phyloP scores from a whole-genome alignment of 225 moss, liverwort and hornwort genomes.

The Sphagnum contortum region DNA sequence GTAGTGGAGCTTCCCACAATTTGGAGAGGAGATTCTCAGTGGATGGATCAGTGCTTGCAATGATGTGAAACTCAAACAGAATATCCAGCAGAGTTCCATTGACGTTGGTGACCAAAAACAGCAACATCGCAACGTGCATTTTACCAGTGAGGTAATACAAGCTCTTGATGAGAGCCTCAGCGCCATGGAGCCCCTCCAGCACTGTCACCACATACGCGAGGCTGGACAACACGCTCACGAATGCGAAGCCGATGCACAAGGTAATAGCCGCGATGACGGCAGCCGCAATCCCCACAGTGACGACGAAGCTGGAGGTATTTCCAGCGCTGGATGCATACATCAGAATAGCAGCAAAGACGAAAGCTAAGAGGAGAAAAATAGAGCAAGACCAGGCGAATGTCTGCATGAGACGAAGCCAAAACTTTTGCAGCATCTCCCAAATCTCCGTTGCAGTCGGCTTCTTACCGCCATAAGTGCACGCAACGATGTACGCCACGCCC shows the following conservation, averaged over 20 bases:
- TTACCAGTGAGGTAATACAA: constrained; percentile 34
- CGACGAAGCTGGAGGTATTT: constrained; percentile 3
- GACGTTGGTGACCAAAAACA: constrained; percentile 51
- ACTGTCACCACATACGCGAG: constrained; percentile 59
- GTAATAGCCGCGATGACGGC: constrained; percentile 23
- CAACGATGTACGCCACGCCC: constrained; percentile 73
- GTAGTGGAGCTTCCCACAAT: constrained; percentile 83
- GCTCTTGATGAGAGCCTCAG: constrained; percentile 43
- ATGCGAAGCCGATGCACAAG: constrained; percentile 29
- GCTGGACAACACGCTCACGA: constrained; percentile 41
- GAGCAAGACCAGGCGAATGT: constrained; percentile 68
- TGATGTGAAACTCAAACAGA: constrained; percentile 66
- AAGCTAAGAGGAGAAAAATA: constrained; percentile 45
- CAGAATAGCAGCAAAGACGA: constrained; percentile 38
- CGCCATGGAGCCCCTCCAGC: constrained; percentile 42
- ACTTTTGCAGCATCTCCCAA: constrained; percentile 50
- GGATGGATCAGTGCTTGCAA: constrained; percentile 36
- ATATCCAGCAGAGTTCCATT: constrained; percentile 57
- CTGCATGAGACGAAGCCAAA: constrained; percentile 70
- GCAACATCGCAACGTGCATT: constrained; percentile 43
- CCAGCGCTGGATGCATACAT: constrained; percentile 29
- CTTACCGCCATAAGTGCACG: constrained; percentile 63
- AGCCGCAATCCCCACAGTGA: constrained; percentile 9
- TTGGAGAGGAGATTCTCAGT: constrained; percentile 36
- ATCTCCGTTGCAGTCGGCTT: constrained; percentile 41